These are phyloP conservation scores for Polytolypa hystricis DNA, from an alignment of 2,329 filamentous ascomycete genomes.

Conservation along the genomic window DNA sequence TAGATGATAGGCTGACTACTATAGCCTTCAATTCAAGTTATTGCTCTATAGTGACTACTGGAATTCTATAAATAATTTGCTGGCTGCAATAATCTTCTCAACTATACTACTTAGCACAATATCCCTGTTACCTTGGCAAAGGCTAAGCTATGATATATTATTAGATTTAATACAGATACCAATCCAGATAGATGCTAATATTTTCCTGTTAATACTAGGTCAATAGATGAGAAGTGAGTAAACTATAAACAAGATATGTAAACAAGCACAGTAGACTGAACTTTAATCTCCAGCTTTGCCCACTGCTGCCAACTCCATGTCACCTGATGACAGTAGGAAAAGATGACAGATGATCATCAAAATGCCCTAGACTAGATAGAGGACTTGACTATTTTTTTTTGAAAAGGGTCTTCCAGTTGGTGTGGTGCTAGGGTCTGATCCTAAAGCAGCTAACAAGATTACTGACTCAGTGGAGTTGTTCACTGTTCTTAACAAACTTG, in stretches of 20 bases:
- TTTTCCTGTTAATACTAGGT: slow-evolving; percentile 5
- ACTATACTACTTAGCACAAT: slow-evolving; percentile 36
- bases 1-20: too few species aligned
- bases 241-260: not conserved
- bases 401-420: slow-evolving; percentile 16
- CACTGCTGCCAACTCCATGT: slow-evolving; percentile 51
- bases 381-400: slow-evolving; percentile 16
- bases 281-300: slow-evolving; percentile 37
- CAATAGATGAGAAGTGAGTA: slow-evolving; percentile 20
- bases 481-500: slow-evolving; percentile 12
- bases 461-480: slow-evolving; percentile 13
- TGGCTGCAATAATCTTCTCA: slow-evolving; percentile 39
- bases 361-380: slow-evolving; percentile 15
- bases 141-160: slow-evolving; percentile 53
- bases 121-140: slow-evolving; percentile 40
- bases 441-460: slow-evolving; percentile 8
- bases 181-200: slow-evolving; percentile 5
- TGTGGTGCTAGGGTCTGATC: slow-evolving; percentile 9
- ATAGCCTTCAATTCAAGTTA: slow-evolving; percentile 37
- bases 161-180: slow-evolving; percentile 47
- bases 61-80: slow-evolving; percentile 39
- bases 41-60: slow-evolving; percentile 39
- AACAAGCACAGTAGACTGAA: slow-evolving; percentile 5
- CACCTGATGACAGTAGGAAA: slow-evolving; percentile 76
- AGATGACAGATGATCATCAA: slow-evolving; percentile 39